These are phyloP conservation scores for Cystobasidium onofrii DNA, from an alignment of 768 basidiomycete genomes.

Conservation along the genomic window DNA sequence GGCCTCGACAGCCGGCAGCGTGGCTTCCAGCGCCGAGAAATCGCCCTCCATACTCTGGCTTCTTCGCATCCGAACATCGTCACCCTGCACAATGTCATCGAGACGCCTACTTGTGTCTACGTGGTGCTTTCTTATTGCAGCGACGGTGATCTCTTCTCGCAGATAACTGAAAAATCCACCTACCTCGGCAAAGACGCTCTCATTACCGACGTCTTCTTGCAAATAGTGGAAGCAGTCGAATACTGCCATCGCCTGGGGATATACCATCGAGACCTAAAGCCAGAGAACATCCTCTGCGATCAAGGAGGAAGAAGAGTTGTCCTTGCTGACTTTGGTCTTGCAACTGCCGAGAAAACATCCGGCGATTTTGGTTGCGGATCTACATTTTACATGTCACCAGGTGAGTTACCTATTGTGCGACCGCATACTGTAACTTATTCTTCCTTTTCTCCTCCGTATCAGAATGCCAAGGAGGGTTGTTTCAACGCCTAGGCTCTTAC, in stretches of 20 bases:
- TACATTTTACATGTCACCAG: constrained; percentile 97
- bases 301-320: constrained; percentile 62
- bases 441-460: background rate
- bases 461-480: constrained; percentile 55
- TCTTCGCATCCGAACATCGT: constrained; percentile 55
- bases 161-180: constrained; percentile 56
- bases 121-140: constrained; percentile 58
- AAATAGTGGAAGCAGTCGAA: constrained; percentile 85
- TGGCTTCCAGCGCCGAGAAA: constrained; percentile 63
- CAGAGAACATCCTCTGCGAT: constrained; percentile 83
- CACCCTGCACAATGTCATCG: constrained; percentile 41
- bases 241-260: constrained; percentile 86
- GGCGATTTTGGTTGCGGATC: constrained; percentile 91
- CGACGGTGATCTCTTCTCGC: constrained; percentile 83
- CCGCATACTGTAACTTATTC: background rate
- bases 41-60: constrained; percentile 51
- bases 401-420: constrained; percentile 41
- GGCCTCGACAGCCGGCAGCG: constrained; percentile 57
- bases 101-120: constrained; percentile 34
- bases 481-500: constrained; percentile 51
- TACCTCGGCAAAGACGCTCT: constrained; percentile 64
- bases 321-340: constrained; percentile 88
- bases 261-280: constrained; percentile 94
- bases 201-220: constrained; percentile 82
- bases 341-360: constrained; percentile 75